phyloP scores from a whole-genome alignment of 139 green algal genomes.

The Mesostigma viride region DNA sequence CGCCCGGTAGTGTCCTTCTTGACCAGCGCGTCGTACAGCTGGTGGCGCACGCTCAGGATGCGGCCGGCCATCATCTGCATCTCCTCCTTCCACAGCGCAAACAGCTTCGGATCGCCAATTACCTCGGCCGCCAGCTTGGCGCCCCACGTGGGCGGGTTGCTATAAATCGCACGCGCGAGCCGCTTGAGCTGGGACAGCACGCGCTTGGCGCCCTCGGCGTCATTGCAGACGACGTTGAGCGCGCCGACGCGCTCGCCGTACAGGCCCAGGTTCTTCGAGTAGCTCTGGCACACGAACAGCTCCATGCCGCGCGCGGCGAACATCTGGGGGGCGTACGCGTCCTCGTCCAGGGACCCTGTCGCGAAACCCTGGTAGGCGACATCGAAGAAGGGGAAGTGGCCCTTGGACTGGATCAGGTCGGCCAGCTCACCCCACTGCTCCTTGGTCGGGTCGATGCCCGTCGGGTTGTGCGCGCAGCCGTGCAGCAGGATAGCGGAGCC shows the following conservation, averaged over 20 bases:
- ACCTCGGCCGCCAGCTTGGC: slow-evolving; percentile 83
- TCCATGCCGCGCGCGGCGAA: slow-evolving; percentile 83
- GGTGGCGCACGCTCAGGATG: slow-evolving; percentile 52
- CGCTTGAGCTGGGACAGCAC: slow-evolving; percentile 87
- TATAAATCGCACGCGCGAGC: slow-evolving; percentile 80
- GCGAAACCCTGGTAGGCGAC: slow-evolving; percentile 90
- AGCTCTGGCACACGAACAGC: slow-evolving; percentile 66
- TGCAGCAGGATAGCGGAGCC: slow-evolving; percentile 89
- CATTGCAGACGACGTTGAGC: slow-evolving; percentile 63
- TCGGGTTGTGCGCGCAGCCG: slow-evolving; percentile 96
- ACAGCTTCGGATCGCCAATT: slow-evolving; percentile 45
- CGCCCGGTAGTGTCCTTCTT: slow-evolving; percentile 50
- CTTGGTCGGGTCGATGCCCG: slow-evolving; percentile 84
- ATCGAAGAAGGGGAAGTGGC: slow-evolving; percentile 92
- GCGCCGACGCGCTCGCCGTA: slow-evolving; percentile 84
- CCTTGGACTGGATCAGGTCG: slow-evolving; percentile 58
- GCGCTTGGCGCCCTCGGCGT: slow-evolving; percentile 35
- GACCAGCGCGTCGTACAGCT: slow-evolving; percentile 57
- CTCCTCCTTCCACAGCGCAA: slow-evolving; percentile 85
- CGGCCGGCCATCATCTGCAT: slow-evolving; percentile 74
- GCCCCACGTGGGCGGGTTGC: slow-evolving; percentile 80
- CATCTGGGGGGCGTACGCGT: slow-evolving; percentile 72
- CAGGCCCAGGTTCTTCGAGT: slow-evolving; percentile 95
- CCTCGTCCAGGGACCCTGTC: slow-evolving; percentile 74
- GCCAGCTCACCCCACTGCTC: slow-evolving; percentile 90